These are phyloP conservation scores for Isabelozyma rhagii DNA, from an alignment of 805 yeast genomes.

Conservation along the genomic window DNA sequence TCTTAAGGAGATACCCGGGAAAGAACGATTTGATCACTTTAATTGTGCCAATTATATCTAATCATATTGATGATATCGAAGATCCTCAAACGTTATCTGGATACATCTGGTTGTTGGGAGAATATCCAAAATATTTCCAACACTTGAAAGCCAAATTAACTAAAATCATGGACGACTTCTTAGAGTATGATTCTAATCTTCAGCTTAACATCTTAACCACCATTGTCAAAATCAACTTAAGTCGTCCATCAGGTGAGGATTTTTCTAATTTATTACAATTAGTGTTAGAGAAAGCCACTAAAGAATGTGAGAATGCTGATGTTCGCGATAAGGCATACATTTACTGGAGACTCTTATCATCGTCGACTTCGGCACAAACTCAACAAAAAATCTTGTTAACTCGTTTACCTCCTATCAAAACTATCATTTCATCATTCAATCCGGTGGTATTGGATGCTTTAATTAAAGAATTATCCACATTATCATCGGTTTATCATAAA, in stretches of 20 bases:
- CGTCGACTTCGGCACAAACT: constrained; percentile 32
- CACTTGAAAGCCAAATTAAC: constrained; percentile 46
- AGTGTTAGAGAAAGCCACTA: constrained; percentile 60
- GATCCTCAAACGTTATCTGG: constrained; percentile 53
- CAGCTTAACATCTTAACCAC: constrained; percentile 61
- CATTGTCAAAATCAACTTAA: constrained; percentile 53
- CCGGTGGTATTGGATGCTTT: constrained; percentile 66
- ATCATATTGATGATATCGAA: constrained; percentile 45
- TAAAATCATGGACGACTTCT: constrained; percentile 48
- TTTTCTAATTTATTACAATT: constrained; percentile 50
- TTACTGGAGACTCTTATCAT: constrained; percentile 74
- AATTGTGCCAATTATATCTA: constrained; percentile 52
- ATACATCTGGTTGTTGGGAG: constrained; percentile 71
- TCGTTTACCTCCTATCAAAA: constrained; percentile 65
- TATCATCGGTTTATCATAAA: constrained; percentile 86
- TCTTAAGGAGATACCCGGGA: constrained; percentile 64
- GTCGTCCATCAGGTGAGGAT: constrained; percentile 6
- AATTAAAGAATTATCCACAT: constrained; percentile 71
- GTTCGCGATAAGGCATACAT: constrained; percentile 77
- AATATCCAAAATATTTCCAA: constrained; percentile 61
- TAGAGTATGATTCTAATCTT: constrained; percentile 56
- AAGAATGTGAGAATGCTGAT: constrained; percentile 67
- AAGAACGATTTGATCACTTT: constrained; percentile 46
- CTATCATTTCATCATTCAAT: constrained; percentile 70
- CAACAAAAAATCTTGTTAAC: constrained; percentile 56